Conservation (phyloP, 2,329 filamentous ascomycete species). For the Fusarium odoratissimum region DNA sequence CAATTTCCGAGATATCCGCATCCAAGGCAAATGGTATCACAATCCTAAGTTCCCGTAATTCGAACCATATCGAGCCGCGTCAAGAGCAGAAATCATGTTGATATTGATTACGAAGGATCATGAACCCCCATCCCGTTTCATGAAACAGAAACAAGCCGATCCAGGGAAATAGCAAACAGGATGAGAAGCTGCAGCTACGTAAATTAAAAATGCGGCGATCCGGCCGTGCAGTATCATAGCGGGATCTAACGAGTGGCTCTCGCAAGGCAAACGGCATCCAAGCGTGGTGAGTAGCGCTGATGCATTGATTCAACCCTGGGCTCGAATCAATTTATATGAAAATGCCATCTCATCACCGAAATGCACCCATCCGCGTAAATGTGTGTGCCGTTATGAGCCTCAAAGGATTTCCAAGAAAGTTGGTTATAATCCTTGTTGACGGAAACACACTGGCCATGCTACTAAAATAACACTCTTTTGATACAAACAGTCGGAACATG, state of each 20-base stretch:
- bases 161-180: conserved; percentile 16
- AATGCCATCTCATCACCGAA: conserved; percentile 1
- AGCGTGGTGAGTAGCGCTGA: conserved; percentile 4
- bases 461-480: conserved; percentile 13
- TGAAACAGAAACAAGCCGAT: conserved; percentile 35
- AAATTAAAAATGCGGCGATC: conserved; percentile 14
- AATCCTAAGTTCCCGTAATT: background rate
- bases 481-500: conserved; percentile 10
- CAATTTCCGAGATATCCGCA: conserved; percentile 7
- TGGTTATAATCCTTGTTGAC: conserved; percentile 7
- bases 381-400: conserved; percentile 1
- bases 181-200: conserved; percentile 8
- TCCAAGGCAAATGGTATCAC: background rate
- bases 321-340: conserved; percentile 29
- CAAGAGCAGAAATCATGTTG: background rate
- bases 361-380: background rate
- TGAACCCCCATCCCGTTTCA: conserved; percentile 24
- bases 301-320: conserved; percentile 28
- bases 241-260: conserved; percentile 9
- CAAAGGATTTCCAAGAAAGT: background rate
- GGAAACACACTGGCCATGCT: conserved; percentile 16
- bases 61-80: background rate
- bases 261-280: background rate
- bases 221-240: conserved; percentile 14
- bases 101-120: conserved; percentile 22